A percentile compares a stretch with the other conserved stretches of the same genome.
Evolutionary conservation across 108 stramenopile genomes (phyloP).

Genomic region (Cyclotella baltica): DNA sequence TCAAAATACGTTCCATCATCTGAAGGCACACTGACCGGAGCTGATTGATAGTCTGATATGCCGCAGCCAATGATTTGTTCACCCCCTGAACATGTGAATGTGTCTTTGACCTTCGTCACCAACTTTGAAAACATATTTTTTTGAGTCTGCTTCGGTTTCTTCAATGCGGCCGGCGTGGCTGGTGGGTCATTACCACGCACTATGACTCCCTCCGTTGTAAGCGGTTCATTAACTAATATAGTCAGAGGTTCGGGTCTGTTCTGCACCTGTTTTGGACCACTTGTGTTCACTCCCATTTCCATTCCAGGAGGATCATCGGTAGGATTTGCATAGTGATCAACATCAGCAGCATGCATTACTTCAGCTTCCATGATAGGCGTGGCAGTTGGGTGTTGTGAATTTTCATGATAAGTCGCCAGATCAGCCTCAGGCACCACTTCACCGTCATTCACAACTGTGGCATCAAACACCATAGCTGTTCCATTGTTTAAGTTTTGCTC

Average conservation of each 20-base stretch:
- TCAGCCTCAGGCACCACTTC: no score
- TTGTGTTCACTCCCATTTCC: background rate
- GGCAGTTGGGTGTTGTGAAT: background rate
- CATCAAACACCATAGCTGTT: background rate
- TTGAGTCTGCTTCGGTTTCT: background rate
- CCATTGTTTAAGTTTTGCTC: no score
- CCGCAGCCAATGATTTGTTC: background rate
- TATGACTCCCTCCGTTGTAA: background rate
- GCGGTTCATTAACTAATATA: no score
- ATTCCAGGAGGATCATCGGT: no score
- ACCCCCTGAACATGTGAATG: conserved; percentile 13
- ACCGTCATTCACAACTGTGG: no score
- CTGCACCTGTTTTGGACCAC: background rate
- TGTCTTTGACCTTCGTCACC: conserved; percentile 8
- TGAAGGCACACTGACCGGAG: background rate
- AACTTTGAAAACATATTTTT: conserved; percentile 20
- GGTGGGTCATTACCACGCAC: background rate
- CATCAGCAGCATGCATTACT: background rate
- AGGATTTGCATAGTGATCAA: background rate
- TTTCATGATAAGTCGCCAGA: background rate
- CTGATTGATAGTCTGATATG: conserved; percentile 7
- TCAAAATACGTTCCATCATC: background rate
- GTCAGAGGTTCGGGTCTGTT: background rate
- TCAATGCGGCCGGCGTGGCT: no score
- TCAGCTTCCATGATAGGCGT: background rate